Evolutionary conservation across 768 basidiomycete genomes (phyloP).

Genomic region (Rhodocollybia butyracea): DNA sequence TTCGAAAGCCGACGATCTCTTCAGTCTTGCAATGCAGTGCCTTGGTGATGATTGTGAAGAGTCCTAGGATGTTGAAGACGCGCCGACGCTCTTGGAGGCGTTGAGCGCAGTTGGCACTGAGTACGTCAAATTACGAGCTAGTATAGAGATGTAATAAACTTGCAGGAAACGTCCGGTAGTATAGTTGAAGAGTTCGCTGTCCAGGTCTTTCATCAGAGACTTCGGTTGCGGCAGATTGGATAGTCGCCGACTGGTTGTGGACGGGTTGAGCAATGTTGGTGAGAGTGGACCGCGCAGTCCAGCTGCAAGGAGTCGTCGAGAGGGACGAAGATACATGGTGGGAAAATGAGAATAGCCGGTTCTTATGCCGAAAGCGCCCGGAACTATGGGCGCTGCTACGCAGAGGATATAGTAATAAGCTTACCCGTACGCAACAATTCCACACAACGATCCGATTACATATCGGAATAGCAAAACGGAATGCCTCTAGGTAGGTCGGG

Average conservation of each 20-base stretch:
- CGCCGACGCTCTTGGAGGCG: constrained; percentile 33
- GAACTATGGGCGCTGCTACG: too few relatives aligned
- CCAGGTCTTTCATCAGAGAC: constrained; percentile 21
- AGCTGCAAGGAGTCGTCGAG: constrained; percentile 17
- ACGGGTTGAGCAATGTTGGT: constrained; percentile 14
- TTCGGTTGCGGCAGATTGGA: constrained; percentile 16
- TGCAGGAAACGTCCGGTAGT: constrained; percentile 34
- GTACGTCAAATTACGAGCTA: constrained; percentile 19
- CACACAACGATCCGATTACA: too few relatives aligned
- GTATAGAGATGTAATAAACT: constrained; percentile 27
- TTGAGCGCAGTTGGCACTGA: constrained; percentile 31
- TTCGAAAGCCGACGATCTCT: constrained; percentile 29
- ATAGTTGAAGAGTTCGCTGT: constrained; percentile 32
- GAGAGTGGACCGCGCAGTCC: constrained; percentile 15
- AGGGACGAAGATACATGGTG: too few relatives aligned
- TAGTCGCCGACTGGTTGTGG: constrained; percentile 17
- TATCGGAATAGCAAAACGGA: too few relatives aligned
- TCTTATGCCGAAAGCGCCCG: too few relatives aligned
- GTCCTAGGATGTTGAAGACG: constrained; percentile 27
- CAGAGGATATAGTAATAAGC: too few relatives aligned
- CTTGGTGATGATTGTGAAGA: constrained; percentile 19
- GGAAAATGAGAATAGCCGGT: too few relatives aligned
- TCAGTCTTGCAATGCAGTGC: constrained; percentile 26
- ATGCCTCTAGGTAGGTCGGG: too few relatives aligned
- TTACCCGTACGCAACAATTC: too few relatives aligned